A percentile compares a stretch with the other conserved stretches of the same genome.
Evolutionary conservation across 352 stramenopile genomes (phyloP).

Genomic region (Saprolegnia diclina): DNA sequence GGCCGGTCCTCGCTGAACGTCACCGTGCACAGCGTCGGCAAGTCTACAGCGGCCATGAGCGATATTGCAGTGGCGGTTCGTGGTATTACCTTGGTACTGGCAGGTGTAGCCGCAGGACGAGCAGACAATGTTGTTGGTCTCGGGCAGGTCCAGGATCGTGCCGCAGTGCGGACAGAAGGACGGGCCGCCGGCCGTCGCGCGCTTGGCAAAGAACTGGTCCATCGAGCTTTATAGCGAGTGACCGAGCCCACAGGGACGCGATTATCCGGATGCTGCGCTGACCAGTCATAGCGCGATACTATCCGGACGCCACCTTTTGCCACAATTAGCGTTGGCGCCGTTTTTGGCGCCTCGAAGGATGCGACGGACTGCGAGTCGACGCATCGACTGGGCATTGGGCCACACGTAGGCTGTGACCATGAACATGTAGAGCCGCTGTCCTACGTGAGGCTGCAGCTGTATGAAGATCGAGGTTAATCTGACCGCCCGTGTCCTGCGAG

Average conservation of each 20-base stretch:
- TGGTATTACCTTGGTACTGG: constrained; percentile 62
- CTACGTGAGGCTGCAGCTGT: no score
- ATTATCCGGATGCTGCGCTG: constrained; percentile 13
- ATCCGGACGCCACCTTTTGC: constrained; percentile 2
- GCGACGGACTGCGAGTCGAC: background rate
- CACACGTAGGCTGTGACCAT: no score
- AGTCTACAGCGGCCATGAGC: constrained; percentile 35
- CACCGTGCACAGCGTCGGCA: constrained; percentile 70
- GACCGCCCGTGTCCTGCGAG: no score
- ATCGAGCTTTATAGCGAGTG: background rate
- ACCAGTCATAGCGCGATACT: constrained; percentile 11
- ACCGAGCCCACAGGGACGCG: background rate
- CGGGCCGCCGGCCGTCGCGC: constrained; percentile 34
- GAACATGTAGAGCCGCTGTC: no score
- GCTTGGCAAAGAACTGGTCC: constrained; percentile 20
- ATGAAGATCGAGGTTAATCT: no score
- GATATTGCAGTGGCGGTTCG: background rate
- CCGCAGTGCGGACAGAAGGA: constrained; percentile 86
- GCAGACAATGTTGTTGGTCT: constrained; percentile 85
- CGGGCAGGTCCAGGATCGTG: constrained; percentile 81
- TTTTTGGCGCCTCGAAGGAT: background rate
- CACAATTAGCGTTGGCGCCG: background rate
- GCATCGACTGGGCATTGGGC: no score
- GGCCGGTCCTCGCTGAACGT: constrained; percentile 74
- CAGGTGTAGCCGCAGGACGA: constrained; percentile 80